Evolutionary conservation across 352 stramenopile species (phyloP).

Genomic region (Globisporangium cederbergense): DNA sequence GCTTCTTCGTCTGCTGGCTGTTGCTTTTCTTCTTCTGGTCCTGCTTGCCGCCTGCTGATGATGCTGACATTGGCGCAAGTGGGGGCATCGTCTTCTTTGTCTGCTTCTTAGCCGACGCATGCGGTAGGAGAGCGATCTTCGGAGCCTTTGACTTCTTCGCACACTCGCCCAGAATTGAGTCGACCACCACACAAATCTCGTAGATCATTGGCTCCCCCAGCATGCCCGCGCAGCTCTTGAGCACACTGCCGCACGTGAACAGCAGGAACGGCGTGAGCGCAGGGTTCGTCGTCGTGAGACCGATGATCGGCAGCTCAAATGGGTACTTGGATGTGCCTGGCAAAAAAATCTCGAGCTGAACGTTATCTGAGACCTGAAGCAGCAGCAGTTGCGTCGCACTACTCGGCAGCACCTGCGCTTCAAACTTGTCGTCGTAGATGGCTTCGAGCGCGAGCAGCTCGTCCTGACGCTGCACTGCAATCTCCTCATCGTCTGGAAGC

Average conservation of each 20-base stretch:
- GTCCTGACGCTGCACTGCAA: slow-evolving; percentile 54
- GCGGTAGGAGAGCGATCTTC: slow-evolving; percentile 32
- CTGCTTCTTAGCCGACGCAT: slow-evolving; percentile 5
- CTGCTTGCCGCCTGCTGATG: not conserved
- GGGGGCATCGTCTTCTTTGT: not conserved
- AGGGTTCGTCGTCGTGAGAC: slow-evolving; percentile 37
- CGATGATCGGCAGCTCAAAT: slow-evolving; percentile 67
- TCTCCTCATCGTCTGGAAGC: slow-evolving; percentile 33
- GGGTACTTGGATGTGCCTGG: slow-evolving; percentile 54
- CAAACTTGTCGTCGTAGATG: slow-evolving; percentile 80
- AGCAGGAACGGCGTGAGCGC: slow-evolving; percentile 40
- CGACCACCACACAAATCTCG: slow-evolving; percentile 68
- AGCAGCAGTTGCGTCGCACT: slow-evolving; percentile 31
- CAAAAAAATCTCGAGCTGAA: slow-evolving; percentile 60
- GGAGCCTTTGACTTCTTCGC: slow-evolving; percentile 22
- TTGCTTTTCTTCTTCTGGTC: slow-evolving; percentile 10
- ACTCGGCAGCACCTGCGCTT: slow-evolving; percentile 21
- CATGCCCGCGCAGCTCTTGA: slow-evolving; percentile 44
- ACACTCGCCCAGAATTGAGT: slow-evolving; percentile 43
- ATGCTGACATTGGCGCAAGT: not conserved
- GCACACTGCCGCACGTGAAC: slow-evolving; percentile 37
- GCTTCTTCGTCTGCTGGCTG: slow-evolving; percentile 18
- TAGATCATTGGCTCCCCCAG: slow-evolving; percentile 82
- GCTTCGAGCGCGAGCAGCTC: slow-evolving; percentile 78
- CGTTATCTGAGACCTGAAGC: slow-evolving; percentile 43